A percentile compares a stretch with the other conserved stretches of the same genome.
Conservation (phyloP, 345 rosid species). For the Eucalyptus polyanthemos region DNA sequence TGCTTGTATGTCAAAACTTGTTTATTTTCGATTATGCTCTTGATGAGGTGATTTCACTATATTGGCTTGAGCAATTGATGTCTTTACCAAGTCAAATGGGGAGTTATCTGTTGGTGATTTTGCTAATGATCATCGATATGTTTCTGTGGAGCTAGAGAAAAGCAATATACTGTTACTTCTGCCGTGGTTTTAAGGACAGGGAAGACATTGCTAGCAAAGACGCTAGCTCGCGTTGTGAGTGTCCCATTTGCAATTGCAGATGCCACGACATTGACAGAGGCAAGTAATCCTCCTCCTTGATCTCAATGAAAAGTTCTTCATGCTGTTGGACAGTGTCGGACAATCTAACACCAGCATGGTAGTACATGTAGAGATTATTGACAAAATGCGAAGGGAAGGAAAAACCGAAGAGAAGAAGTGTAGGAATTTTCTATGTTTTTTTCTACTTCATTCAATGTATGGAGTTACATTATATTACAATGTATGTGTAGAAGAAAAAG, state of each 20-base stretch:
- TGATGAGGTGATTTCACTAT: background rate
- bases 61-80: background rate
- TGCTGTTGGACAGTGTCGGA: background rate
- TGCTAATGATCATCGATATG: slow-evolving; percentile 26
- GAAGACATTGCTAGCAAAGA: slow-evolving; percentile 93
- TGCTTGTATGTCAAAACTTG: background rate
- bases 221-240: slow-evolving; percentile 79
- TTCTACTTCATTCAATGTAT: too few relatives aligned
- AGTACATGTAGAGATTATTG: background rate
- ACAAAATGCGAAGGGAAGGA: too few relatives aligned
- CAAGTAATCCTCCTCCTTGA: slow-evolving; percentile 12
- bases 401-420: too few relatives aligned
- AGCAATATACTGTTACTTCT: slow-evolving; percentile 58
- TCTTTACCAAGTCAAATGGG: background rate
- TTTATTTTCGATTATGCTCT: background rate
- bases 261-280: slow-evolving; percentile 93
- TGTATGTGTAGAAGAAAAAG: too few relatives aligned
- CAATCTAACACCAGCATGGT: background rate
- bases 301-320: background rate
- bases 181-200: slow-evolving; percentile 67
- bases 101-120: background rate
- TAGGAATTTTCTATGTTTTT: too few relatives aligned
- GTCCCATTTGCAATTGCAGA: slow-evolving; percentile 90
- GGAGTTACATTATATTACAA: too few relatives aligned
- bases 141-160: slow-evolving; percentile 80